Conservation (phyloP, 345 rosid genomes). For the Diplotaxis tenuifolia region DNA sequence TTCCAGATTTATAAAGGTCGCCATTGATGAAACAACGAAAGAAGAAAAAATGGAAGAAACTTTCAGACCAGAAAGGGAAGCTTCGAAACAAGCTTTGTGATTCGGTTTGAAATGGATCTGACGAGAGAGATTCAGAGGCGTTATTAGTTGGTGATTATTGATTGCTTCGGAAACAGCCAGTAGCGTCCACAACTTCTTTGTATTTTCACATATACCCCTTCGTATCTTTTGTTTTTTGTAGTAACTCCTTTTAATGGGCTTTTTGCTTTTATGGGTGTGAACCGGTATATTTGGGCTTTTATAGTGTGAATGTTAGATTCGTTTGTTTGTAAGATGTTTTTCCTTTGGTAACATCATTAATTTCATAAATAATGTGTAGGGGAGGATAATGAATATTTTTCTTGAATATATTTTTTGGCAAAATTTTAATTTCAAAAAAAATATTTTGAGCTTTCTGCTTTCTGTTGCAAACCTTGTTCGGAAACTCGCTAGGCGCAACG, state of each 20-base stretch:
- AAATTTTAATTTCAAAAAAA: too few species aligned
- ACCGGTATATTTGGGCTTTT: neutral
- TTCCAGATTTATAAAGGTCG: conserved; percentile 59
- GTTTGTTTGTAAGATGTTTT: neutral
- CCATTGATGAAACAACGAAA: conserved; percentile 39
- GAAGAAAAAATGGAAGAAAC: conserved; percentile 5
- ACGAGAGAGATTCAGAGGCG: conserved; percentile 36
- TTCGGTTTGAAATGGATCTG: conserved; percentile 33
- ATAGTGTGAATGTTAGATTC: neutral
- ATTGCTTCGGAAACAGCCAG: neutral
- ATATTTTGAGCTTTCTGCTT: neutral
- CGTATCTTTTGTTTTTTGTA: neutral
- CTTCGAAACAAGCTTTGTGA: neutral
- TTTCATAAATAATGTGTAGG: neutral
- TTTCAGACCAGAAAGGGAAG: neutral
- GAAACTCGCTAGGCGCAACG: too few species aligned
- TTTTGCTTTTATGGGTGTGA: neutral
- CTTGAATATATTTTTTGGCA: too few species aligned
- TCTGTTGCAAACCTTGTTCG: neutral
- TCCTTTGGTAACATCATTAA: neutral
- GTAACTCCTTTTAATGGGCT: neutral
- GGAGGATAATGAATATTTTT: too few species aligned
- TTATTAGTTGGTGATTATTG: conserved; percentile 22
- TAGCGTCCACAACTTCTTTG: neutral
- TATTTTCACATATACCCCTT: neutral